Percentiles rank a stretch among this genome's conserved stretches.
These are phyloP conservation scores for Phialemonium atrogriseum DNA, from an alignment of 2,329 filamentous ascomycete species.

Conservation along the genomic window DNA sequence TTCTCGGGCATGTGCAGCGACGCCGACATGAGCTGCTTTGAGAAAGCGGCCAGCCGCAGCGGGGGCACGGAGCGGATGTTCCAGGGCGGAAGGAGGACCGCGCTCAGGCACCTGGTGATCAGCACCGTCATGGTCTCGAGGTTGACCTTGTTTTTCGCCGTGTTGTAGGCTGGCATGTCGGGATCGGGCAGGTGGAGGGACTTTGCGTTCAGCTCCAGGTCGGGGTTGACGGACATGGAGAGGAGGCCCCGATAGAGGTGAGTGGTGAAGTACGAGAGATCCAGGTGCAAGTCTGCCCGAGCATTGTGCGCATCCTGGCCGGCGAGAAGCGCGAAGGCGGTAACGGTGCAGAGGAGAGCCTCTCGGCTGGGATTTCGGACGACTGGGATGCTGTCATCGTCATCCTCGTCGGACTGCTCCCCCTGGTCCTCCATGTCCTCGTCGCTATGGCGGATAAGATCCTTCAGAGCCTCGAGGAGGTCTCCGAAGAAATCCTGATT, in stretches of 20 bases:
- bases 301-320: conserved; percentile 89
- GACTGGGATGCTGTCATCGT: conserved; percentile 34
- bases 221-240: conserved; percentile 68
- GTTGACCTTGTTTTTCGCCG: conserved; percentile 64
- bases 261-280: conserved; percentile 90
- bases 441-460: conserved; percentile 74
- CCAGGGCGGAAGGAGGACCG: conserved; percentile 68
- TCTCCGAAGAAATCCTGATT: conserved; percentile 99
- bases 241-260: conserved; percentile 86
- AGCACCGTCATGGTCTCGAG: conserved; percentile 91
- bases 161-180: conserved; percentile 29
- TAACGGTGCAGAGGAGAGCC: conserved; percentile 87
- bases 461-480: conserved; percentile 85
- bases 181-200: conserved; percentile 65
- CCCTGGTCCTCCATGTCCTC: conserved; percentile 39
- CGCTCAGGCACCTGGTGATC: conserved; percentile 76
- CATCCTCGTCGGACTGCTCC: conserved; percentile 29
- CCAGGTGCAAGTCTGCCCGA: conserved; percentile 72
- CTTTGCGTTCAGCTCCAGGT: conserved; percentile 74
- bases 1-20: conserved; percentile 87
- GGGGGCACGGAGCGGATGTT: conserved; percentile 70
- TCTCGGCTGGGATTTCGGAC: conserved; percentile 74
- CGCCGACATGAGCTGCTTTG: conserved; percentile 79
- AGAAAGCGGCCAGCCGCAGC: conserved; percentile 79
- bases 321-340: conserved; percentile 90